Conservation (phyloP, 2,329 filamentous ascomycete genomes). For the Rachicladosporium sp. region DNA sequence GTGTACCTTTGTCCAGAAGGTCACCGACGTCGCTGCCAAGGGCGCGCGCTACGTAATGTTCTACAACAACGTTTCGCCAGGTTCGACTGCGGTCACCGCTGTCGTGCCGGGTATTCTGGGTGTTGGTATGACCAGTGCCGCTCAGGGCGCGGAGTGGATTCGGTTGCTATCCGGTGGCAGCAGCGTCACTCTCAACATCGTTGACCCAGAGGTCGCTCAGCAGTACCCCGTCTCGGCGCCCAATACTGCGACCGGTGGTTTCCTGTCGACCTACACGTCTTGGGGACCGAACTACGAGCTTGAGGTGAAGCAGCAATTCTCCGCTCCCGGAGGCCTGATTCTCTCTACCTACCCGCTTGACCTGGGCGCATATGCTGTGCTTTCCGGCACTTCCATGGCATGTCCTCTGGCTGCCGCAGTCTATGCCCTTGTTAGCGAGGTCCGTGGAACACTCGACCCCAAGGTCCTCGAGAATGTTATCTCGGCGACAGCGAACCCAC, state of each 20-base stretch:
- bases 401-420: constrained; percentile 43
- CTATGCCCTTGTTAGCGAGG: constrained; percentile 20
- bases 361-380: constrained; percentile 35
- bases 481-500: constrained; percentile 14
- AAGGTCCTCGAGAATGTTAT: constrained; percentile 17
- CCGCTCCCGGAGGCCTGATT: constrained; percentile 45
- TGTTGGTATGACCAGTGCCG: constrained; percentile 16
- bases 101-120: constrained; percentile 9
- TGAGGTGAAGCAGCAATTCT: constrained; percentile 44
- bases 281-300: constrained; percentile 53
- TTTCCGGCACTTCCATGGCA: constrained; percentile 49
- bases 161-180: constrained; percentile 8
- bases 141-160: constrained; percentile 13
- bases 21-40: constrained; percentile 37
- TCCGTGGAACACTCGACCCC: constrained; percentile 17
- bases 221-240: constrained; percentile 6
- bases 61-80: constrained; percentile 39
- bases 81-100: constrained; percentile 9
- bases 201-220: constrained; percentile 11
- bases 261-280: constrained; percentile 40
- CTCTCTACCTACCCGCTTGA: constrained; percentile 44
- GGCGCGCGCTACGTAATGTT: constrained; percentile 51
- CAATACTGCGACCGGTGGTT: constrained; percentile 33
- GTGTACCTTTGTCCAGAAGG: constrained; percentile 46
- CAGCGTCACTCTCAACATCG: constrained; percentile 12